phyloP scores from a whole-genome alignment of 1,139 yeast species.

The Taiozyma sp. region DNA sequence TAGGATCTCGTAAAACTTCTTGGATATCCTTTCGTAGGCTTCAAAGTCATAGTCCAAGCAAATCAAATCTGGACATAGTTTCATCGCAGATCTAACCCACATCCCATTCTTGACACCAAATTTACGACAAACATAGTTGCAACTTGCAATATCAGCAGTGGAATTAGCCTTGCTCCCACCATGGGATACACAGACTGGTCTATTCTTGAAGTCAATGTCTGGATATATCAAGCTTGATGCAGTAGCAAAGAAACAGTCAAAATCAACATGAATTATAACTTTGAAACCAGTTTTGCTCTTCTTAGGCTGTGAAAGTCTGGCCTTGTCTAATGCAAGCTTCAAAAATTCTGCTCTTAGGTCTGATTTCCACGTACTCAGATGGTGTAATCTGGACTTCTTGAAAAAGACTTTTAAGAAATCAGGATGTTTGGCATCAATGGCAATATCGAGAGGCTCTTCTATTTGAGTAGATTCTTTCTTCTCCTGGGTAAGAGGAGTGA shows the following conservation, averaged over 20 bases:
- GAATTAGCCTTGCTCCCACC: constrained; percentile 48
- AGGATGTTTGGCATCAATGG: constrained; percentile 67
- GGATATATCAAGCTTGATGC: constrained; percentile 66
- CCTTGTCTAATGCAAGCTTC: constrained; percentile 18
- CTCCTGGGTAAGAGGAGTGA: constrained; percentile 21
- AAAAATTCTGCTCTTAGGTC: constrained; percentile 58
- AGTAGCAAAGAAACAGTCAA: constrained; percentile 91
- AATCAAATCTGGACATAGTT: constrained; percentile 59
- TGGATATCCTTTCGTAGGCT: constrained; percentile 60
- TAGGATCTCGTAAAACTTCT: constrained; percentile 45
- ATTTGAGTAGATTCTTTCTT: constrained; percentile 5
- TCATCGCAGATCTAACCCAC: constrained; percentile 74
- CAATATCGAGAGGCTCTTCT: constrained; percentile 4
- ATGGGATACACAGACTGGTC: constrained; percentile 83
- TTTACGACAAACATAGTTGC: constrained; percentile 79
- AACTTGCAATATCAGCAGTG: constrained; percentile 79
- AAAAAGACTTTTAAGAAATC: constrained; percentile 69
- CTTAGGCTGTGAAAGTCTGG: constrained; percentile 2
- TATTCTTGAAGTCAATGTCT: constrained; percentile 46
- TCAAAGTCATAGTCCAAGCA: constrained; percentile 71
- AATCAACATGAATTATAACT: constrained; percentile 75
- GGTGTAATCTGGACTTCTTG: constrained; percentile 81
- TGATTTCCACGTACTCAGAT: constrained; percentile 82
- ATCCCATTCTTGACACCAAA: constrained; percentile 80
- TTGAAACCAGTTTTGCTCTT: constrained; percentile 11